Evolutionary conservation across 1,284 basidiomycete genomes (phyloP), one percentile per base, ranked within the genome.

Genomic region (Macrocystidia cucumis): DNA sequence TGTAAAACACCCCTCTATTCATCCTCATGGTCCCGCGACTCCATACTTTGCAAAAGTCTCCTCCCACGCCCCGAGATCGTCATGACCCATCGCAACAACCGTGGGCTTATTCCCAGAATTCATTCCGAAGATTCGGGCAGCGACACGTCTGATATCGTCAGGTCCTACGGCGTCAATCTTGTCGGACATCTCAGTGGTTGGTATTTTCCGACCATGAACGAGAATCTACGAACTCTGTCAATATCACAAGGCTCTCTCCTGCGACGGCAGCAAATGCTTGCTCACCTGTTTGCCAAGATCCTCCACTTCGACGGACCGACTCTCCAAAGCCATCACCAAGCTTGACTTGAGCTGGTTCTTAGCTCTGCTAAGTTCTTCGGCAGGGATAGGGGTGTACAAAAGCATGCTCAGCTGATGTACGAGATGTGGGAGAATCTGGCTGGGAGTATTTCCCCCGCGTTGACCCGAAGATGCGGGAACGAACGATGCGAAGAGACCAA

Each of bases 321-420:
- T 92, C 66, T 98, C 95, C 29, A 98, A 64, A 3, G 91, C 90
- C 95, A 98, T 98, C 63, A 95, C 87, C 45, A 98, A 63, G 41
- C 83, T 88, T 29, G 83, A 87, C 64, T 93, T 93, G 42, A 98
- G 75, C 69, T 98, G 95, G 56, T 98, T 98, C 69, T 92, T 93
- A 24, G 95, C 95, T 34, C 95, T 72, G 36, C 62, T 66, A 22
- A 98, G 72, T 58, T 98, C 95, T 5, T 54, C 57, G 25, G 67
- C 57, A 1, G 78, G 78, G 16, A 91, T 72, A 7, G 68, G 67
- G 19, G 73, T 69, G 54, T 88, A 80, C 37, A 85, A 57, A 33
- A 90, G 62, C 41, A 88, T 46, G 49, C 79, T 81, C 9, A 90
- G 67, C 60, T 98, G 91, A 52, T 91, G 81, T 1, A 87, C 80